Evolutionary conservation across 2,329 filamentous ascomycete species (phyloP).

Genomic region (Corynespora cassiicola): DNA sequence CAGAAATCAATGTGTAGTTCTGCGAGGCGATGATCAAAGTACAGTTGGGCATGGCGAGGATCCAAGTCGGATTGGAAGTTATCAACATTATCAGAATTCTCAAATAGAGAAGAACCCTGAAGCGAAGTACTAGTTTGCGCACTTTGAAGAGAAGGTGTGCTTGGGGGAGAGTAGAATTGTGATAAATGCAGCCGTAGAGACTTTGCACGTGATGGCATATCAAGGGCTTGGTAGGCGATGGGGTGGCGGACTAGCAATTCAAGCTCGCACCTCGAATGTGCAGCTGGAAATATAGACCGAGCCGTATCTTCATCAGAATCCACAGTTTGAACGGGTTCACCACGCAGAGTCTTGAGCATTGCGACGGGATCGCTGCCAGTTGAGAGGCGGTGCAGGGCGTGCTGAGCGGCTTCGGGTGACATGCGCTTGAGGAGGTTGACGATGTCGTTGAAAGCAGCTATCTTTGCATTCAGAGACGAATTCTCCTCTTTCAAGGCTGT

Average conservation of each 20-base stretch:
- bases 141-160: too few relatives aligned
- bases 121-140: too few relatives aligned
- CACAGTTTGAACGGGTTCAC: slow-evolving; percentile 5
- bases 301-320: slow-evolving; percentile 15
- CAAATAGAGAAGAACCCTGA: too few relatives aligned
- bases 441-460: slow-evolving; percentile 11
- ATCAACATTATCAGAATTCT: too few relatives aligned
- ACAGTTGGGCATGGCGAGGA: too few relatives aligned
- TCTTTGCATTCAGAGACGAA: slow-evolving; percentile 12
- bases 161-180: too few relatives aligned
- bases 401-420: slow-evolving; percentile 12
- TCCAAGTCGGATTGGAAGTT: too few relatives aligned
- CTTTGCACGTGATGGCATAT: slow-evolving; percentile 10
- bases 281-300: slow-evolving; percentile 12
- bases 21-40: slow-evolving; percentile 16
- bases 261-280: slow-evolving; percentile 17
- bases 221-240: slow-evolving; percentile 10
- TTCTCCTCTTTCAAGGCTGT: slow-evolving; percentile 18
- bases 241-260: slow-evolving; percentile 17
- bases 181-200: too few relatives aligned
- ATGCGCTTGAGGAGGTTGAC: slow-evolving; percentile 11
- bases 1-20: slow-evolving; percentile 15
- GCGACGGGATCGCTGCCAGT: slow-evolving; percentile 10
- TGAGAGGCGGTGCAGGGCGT: slow-evolving; percentile 12
- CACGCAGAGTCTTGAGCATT: slow-evolving; percentile 12